These are phyloP conservation scores for Jatropha multifida DNA, from an alignment of 441 rosid genomes.

Conservation along the genomic window DNA sequence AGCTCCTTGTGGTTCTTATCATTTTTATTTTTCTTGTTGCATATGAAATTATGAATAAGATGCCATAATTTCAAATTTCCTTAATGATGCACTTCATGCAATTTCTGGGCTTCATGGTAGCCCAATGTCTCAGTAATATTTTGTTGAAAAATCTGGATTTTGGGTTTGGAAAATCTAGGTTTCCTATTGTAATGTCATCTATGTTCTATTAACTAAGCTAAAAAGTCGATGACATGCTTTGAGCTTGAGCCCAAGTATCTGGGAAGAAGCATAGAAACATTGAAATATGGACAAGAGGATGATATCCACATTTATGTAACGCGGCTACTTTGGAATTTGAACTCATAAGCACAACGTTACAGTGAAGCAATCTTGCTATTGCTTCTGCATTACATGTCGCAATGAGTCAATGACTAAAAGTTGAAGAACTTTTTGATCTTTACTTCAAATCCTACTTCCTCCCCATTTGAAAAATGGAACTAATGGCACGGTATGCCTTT, in stretches of 20 bases:
- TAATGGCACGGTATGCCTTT: background rate
- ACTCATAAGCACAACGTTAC: background rate
- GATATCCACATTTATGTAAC: background rate
- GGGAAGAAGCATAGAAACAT: background rate
- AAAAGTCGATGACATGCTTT: background rate
- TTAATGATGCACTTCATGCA: background rate
- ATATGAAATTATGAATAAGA: background rate
- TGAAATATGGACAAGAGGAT: background rate
- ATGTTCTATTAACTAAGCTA: background rate
- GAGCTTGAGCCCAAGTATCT: background rate
- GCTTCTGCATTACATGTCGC: background rate
- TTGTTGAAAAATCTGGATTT: background rate
- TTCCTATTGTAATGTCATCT: background rate
- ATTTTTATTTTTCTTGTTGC: no score
- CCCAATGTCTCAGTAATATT: no score
- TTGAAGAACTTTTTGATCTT: no score
- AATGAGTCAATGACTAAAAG: background rate
- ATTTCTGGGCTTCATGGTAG: no score
- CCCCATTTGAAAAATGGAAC: background rate
- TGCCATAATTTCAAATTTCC: background rate
- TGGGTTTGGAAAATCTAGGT: background rate
- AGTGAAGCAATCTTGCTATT: background rate
- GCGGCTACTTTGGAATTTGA: background rate
- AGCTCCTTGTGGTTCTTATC: background rate
- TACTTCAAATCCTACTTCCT: background rate